These are phyloP conservation scores for Lepraria neglecta DNA, from an alignment of 495 filamentous ascomycete genomes.

Conservation along the genomic window DNA sequence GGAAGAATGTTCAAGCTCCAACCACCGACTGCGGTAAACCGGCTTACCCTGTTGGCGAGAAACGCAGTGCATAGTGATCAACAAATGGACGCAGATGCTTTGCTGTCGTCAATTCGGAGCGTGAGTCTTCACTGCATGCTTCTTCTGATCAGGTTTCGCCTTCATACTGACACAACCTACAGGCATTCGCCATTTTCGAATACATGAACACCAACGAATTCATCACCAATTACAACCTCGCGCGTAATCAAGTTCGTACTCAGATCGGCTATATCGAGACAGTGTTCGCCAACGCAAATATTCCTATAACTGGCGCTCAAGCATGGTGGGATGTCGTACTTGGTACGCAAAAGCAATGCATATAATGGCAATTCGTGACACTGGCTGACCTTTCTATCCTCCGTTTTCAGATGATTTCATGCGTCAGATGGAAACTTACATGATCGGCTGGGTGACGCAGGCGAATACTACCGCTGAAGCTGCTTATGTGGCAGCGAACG, in stretches of 20 bases:
- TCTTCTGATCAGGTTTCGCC: background rate
- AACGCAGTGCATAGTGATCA: background rate
- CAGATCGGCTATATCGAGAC: conserved; percentile 9
- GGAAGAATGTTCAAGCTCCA: background rate
- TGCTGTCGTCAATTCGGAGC: conserved; percentile 3
- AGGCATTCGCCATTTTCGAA: conserved; percentile 5
- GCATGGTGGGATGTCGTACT: no score
- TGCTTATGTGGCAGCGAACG: no score
- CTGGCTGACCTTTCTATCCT: no score
- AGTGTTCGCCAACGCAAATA: no score
- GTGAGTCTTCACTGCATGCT: background rate
- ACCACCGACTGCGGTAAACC: background rate
- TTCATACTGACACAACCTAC: background rate
- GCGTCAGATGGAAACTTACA: no score
- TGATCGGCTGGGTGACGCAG: no score
- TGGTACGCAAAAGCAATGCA: no score
- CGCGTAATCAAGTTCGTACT: conserved; percentile 9
- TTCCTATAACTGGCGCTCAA: no score
- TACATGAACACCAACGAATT: conserved; percentile 13
- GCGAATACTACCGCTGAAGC: no score
- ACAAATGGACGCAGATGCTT: background rate
- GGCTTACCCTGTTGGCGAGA: background rate
- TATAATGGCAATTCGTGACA: no score
- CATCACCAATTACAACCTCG: background rate
- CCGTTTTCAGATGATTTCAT: no score